Evolutionary conservation across 1,284 basidiomycete species (phyloP), one percentile per base, ranked within the genome.

Genomic region (Boletellus deceptivus): DNA sequence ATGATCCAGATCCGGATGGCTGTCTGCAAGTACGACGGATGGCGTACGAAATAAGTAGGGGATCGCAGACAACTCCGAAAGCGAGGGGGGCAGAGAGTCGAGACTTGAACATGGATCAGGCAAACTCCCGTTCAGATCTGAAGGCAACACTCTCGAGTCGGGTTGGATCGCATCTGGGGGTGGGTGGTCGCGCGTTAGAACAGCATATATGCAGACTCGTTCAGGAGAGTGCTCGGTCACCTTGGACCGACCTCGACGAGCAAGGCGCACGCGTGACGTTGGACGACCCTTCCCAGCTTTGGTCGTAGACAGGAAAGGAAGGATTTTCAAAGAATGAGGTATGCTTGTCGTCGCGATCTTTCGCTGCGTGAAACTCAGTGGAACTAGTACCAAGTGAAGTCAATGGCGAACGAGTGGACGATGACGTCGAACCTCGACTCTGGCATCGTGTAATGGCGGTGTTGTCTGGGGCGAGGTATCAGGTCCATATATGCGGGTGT

Each of bases 31-130:
- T 6, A 65, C 43, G 7, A 34, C 4, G 22, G 48, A 11, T 3
- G 68, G 68, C 16, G 64, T 60, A 39, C 63, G 48, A 49, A 62
- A 68, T 13, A 69, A 39, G 31, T 68, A 70, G 1, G 64, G 68
- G 9, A 70, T 62, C 22, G 68, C 68, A 4, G 68, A 70, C 41
- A 69, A 61, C 25, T 68, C 61, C 20, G 50, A 60, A 42, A 49
- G 46, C 6, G 55, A 35, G 17, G 54, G 49, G 5, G 63, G 35
- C 34, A 6, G 11, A 36, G 60, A 49, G 14, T 61, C 63, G 39
- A 59, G 54, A 39, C 49, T 52, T 9, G 33, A 35, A 38, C 13
- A 48, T 16, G 48, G 17, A 33, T 34, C 11, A 8, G 22, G 44
- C 10, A 9, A 17, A 35, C 35, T 11, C n/a, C 4, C 18, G 34